Conservation (phyloP, 176 grass and related monocot species). For the Hyparrhenia diplandra region DNA sequence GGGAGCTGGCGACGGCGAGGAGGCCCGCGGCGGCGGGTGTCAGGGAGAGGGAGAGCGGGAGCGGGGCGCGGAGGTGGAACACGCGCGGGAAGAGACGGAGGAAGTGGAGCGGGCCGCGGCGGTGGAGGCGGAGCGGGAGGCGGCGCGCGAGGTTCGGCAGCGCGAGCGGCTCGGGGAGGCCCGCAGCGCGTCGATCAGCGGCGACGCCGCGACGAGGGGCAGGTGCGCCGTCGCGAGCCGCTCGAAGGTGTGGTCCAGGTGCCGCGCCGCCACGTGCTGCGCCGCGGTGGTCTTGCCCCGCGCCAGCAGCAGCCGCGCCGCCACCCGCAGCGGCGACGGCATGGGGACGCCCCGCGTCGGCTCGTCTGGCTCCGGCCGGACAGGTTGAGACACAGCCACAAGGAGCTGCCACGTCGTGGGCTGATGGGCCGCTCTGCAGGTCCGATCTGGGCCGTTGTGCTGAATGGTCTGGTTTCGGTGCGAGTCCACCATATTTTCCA, state of each 20-base stretch:
- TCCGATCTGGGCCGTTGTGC: neutral
- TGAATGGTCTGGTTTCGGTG: neutral
- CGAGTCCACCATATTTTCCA: neutral
- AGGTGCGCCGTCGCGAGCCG: slow-evolving; percentile 55
- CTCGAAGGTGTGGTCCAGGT: slow-evolving; percentile 73
- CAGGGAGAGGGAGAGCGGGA: slow-evolving; percentile 48
- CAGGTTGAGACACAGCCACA: neutral
- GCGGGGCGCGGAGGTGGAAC: slow-evolving; percentile 44
- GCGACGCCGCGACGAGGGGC: slow-evolving; percentile 56
- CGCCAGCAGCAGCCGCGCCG: slow-evolving; percentile 37
- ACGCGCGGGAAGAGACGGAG: slow-evolving; percentile 69
- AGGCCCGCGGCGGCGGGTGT: slow-evolving; percentile 40
- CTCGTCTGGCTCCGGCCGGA: neutral
- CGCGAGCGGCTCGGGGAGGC: slow-evolving; percentile 40
- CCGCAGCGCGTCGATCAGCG: slow-evolving; percentile 65
- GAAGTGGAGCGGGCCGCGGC: slow-evolving; percentile 56
- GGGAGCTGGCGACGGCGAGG: slow-evolving; percentile 36
- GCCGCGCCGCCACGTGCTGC: slow-evolving; percentile 56
- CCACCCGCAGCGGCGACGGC: neutral
- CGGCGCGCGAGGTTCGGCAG: slow-evolving; percentile 44
- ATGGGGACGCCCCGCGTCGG: neutral
- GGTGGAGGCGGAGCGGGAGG: slow-evolving; percentile 59
- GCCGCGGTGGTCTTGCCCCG: slow-evolving; percentile 62
- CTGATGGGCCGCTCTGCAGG: neutral
- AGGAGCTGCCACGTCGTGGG: neutral